Evolutionary conservation across 176 grass and related monocot species (phyloP).

Genomic region (Triticum dicoccoides): DNA sequence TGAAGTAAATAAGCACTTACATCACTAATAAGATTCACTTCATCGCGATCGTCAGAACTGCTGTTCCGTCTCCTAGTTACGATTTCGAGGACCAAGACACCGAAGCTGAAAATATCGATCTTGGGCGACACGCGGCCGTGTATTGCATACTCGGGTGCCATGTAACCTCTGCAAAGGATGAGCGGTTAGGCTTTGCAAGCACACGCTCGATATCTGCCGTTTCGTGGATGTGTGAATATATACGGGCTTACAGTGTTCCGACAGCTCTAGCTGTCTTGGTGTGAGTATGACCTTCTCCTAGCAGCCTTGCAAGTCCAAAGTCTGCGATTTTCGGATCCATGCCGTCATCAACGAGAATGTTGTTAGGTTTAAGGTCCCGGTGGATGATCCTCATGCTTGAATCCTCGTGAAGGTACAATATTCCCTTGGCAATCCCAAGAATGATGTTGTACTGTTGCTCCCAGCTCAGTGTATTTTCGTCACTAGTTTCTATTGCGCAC

Average conservation of each 20-base stretch:
- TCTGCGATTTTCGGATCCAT: conserved; percentile 51
- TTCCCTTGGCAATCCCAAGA: conserved; percentile 40
- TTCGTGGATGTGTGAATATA: background rate
- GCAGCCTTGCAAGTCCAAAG: conserved; percentile 36
- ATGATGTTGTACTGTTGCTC: conserved; percentile 39
- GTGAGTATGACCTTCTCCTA: conserved; percentile 28
- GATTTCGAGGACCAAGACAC: conserved; percentile 45
- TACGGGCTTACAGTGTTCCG: conserved; percentile 34
- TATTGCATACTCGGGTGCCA: background rate
- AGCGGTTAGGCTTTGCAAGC: background rate
- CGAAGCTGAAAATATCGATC: conserved; percentile 48
- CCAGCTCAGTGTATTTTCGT: conserved; percentile 24
- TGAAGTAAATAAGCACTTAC: conserved; percentile 16
- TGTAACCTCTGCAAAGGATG: conserved; percentile 22
- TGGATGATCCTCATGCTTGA: conserved; percentile 29
- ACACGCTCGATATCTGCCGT: background rate
- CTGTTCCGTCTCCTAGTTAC: conserved; percentile 28
- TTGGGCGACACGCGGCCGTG: conserved; percentile 31
- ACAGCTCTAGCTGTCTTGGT: conserved; percentile 40
- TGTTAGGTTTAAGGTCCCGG: conserved; percentile 29
- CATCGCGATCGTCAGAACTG: background rate
- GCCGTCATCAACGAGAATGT: conserved; percentile 38
- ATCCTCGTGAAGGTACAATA: conserved; percentile 54
- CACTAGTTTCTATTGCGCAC: background rate
- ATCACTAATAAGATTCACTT: conserved; percentile 16